Evolutionary conservation across 2,329 filamentous ascomycete species (phyloP), one percentile per base, ranked within the genome.

Genomic region (Ophiostoma australiae): DNA sequence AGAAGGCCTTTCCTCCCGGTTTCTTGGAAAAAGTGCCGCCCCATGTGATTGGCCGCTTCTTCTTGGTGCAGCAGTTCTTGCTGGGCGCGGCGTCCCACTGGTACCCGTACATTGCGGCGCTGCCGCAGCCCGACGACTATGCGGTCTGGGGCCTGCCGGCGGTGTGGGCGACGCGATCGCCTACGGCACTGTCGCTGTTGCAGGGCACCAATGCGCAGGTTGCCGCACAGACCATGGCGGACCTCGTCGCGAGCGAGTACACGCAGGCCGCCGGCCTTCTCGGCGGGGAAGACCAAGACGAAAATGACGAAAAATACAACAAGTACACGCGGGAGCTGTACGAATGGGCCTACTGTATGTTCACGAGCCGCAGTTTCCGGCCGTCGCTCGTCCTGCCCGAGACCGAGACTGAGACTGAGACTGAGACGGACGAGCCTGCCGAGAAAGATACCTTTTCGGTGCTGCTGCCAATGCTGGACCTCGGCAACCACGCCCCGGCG

Each of bases 401-500:
- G 4, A n/a, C 20, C 7, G 70, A 67, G 23, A 39, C 66, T 5
- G 69, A 44, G 4, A n/a, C 20, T 17, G 70, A 67, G 23, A 39
- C 66, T 5, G 69, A 44, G 8, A n/a, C 41, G 2, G 61, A 31
- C 15, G 65, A 58, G 1, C 13, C 23, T 15, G 23, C 23, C 8
- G 10, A 15, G 20, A 10, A 41, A 13, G 87, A 90, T 69, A 86
- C 88, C 75, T 89, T 91, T 72, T 90, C 89, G 1, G 83, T 92
- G 8, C 81, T 93, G 5, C 82, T 92, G 44, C 91, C 91, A 1
- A 81, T 92, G 3, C 85, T 92, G 71, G 91, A 93, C 76, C 83
- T 93, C 37, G 87, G 87, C 13, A 93, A 93, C 76, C 91, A 93
- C 76, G 85, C 86, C 69, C 88, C 89, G 67, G 80, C 84, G 27